A percentile compares a stretch with the other conserved stretches of the same genome.
Conservation (phyloP, 305 asterid genomes). For the Solanum chacoense region DNA sequence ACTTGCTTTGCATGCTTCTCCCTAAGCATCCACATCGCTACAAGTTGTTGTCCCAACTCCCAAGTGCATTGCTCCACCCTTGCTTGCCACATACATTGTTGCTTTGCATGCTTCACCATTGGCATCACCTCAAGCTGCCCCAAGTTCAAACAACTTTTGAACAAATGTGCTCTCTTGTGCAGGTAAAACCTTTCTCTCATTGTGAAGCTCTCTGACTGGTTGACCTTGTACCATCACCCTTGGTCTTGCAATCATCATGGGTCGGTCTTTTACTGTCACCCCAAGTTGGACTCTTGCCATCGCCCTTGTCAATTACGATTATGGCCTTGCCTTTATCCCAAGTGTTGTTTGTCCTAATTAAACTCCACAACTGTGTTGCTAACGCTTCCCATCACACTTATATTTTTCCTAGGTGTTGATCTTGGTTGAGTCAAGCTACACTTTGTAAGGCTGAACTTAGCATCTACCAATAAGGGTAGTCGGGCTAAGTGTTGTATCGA, state of each 20-base stretch:
- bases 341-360: neutral
- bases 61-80: neutral
- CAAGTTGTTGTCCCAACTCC: neutral
- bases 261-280: neutral
- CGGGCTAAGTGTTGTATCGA: neutral
- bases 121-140: neutral
- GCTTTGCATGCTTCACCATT: neutral
- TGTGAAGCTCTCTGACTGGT: neutral
- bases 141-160: neutral
- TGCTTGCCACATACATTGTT: neutral
- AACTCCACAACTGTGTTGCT: neutral
- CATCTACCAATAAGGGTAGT: neutral
- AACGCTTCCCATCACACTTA: neutral
- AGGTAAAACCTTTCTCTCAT: neutral
- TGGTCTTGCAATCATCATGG: neutral
- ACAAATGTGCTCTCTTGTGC: neutral
- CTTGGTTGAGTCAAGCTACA: neutral
- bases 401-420: neutral
- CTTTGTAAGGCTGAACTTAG: neutral
- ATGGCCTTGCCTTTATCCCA: neutral
- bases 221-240: neutral
- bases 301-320: neutral
- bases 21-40: neutral
- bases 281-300: neutral
- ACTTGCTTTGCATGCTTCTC: neutral